Percentiles rank a stretch among this genome's conserved stretches.
Conservation (phyloP, 2,329 filamentous ascomycete species). For the Pseudogymnoascus verrucosus region DNA sequence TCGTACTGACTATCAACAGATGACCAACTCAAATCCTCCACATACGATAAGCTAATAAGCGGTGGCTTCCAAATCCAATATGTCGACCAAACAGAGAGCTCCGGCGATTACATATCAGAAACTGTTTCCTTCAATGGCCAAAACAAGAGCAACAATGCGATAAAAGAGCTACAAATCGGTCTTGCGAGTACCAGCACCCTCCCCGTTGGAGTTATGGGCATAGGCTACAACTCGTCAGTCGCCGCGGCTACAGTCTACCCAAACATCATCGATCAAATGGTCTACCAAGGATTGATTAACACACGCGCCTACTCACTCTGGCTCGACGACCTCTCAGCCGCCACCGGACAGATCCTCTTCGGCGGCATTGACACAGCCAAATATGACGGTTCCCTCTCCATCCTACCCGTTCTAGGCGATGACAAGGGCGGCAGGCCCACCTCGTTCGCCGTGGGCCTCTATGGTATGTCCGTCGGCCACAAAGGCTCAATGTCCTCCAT, state of each 20-base stretch:
- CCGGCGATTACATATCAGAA: constrained; percentile 32
- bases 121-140: constrained; percentile 27
- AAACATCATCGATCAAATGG: constrained; percentile 58
- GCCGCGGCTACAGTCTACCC: constrained; percentile 33
- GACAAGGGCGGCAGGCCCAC: constrained; percentile 36
- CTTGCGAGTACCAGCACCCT: constrained; percentile 23
- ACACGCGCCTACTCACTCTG: constrained; percentile 63
- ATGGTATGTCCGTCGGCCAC: constrained; percentile 32
- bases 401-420: constrained; percentile 43
- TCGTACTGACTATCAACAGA: neutral
- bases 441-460: constrained; percentile 35
- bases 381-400: constrained; percentile 55
- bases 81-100: constrained; percentile 29
- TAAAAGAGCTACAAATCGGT: constrained; percentile 33
- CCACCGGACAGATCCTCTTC: constrained; percentile 65
- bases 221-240: constrained; percentile 30
- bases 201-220: constrained; percentile 31
- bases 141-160: constrained; percentile 15
- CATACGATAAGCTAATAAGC: constrained; percentile 35
- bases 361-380: constrained; percentile 74
- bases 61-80: constrained; percentile 38
- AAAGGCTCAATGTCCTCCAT: constrained; percentile 38
- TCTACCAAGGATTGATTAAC: constrained; percentile 52
- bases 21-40: constrained; percentile 21
- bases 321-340: constrained; percentile 48